These are phyloP conservation scores for Starmera dryadoides DNA, from an alignment of 805 yeast genomes.

Conservation along the genomic window DNA sequence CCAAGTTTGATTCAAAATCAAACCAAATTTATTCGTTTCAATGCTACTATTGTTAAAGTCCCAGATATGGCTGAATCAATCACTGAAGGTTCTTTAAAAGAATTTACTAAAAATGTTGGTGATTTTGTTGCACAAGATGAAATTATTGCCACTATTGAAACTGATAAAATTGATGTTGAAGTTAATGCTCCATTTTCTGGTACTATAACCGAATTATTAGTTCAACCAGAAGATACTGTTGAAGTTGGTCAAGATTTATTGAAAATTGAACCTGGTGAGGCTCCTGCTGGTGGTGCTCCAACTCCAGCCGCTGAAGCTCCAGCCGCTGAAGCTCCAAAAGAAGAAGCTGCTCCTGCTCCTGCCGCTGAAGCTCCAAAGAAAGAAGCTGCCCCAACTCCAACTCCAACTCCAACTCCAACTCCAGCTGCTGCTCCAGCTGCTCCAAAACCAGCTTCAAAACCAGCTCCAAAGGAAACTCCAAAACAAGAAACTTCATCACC, in stretches of 20 bases:
- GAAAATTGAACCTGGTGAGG: constrained; percentile 73
- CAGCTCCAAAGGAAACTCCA: constrained; percentile 16
- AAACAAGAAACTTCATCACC: constrained; percentile 21
- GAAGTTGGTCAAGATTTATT: constrained; percentile 91
- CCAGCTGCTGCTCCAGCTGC: constrained; percentile 17
- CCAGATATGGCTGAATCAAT: constrained; percentile 99
- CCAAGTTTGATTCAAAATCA: neutral
- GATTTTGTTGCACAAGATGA: constrained; percentile 85
- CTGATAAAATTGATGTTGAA: constrained; percentile 96
- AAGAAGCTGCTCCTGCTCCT: constrained; percentile 13
- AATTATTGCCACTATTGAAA: constrained; percentile 92
- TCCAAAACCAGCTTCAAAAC: constrained; percentile 22
- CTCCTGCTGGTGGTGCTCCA: constrained; percentile 53
- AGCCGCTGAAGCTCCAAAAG: constrained; percentile 16
- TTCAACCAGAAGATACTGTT: constrained; percentile 84
- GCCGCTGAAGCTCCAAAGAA: constrained; percentile 19
- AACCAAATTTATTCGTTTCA: constrained; percentile 20
- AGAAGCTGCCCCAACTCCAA: constrained; percentile 18
- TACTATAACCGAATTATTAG: constrained; percentile 78
- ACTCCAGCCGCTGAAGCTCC: constrained; percentile 22
- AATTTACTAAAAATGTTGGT: constrained; percentile 69
- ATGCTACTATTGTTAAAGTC: constrained; percentile 63
- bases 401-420: constrained; percentile 17
- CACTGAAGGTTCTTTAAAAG: constrained; percentile 89
- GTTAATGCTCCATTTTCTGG: constrained; percentile 94